phyloP scores from a whole-genome alignment of 2,329 filamentous ascomycete species.

The Cadophora malorum region DNA sequence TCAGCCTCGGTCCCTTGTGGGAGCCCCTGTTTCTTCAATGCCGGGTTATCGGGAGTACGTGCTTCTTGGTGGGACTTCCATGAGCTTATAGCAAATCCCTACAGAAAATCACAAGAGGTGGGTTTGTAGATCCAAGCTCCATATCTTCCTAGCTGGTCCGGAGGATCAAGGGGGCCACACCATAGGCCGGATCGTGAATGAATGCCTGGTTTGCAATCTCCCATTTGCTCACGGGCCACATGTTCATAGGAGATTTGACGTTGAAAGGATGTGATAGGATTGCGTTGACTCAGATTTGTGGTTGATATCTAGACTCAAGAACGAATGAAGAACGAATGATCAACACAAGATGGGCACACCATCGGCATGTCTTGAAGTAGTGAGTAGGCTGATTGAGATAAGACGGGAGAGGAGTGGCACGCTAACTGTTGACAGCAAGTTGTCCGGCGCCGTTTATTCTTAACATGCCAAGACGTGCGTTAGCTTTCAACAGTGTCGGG shows the following conservation, averaged over 20 bases:
- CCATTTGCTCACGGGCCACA: background rate
- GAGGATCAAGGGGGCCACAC: background rate
- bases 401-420: slow-evolving; percentile 13
- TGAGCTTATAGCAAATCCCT: slow-evolving; percentile 2
- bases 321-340: slow-evolving; percentile 4
- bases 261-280: slow-evolving; percentile 2
- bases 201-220: background rate
- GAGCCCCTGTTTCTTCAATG: background rate
- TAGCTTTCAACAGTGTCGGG: background rate
- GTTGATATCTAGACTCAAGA: background rate
- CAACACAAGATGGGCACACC: background rate
- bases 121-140: background rate
- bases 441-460: slow-evolving; percentile 5
- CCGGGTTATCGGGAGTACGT: slow-evolving; percentile 2
- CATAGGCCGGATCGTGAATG: background rate
- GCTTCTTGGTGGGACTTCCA: background rate
- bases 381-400: background rate
- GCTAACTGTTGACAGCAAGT: slow-evolving; percentile 8
- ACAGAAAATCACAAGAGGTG: background rate
- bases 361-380: slow-evolving; percentile 1
- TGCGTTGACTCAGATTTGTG: slow-evolving; percentile 1
- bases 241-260: background rate
- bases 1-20: slow-evolving; percentile 2
- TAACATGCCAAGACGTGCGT: background rate
- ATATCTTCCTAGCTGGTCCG: background rate